Evolutionary conservation across 148 eudicot species (phyloP), one percentile per base, ranked within the genome.

Genomic region (Silene conica): DNA sequence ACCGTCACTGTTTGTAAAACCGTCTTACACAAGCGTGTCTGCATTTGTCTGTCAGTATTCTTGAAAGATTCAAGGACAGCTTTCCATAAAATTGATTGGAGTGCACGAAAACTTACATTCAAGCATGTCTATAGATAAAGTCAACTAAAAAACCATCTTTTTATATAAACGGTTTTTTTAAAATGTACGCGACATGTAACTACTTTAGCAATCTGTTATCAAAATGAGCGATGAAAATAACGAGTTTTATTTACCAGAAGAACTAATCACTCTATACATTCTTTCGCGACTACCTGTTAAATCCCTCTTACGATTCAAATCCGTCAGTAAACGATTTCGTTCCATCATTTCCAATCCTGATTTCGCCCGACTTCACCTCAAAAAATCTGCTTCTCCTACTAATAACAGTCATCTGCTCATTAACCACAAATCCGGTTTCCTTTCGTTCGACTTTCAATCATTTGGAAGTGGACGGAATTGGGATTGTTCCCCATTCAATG

Each of bases 261-360:
- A 67, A 67, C 28, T 67, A 1, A 15, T 67, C 13, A 18, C n/a
- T 18, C 43, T 21, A 50, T 1, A 45, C n/a, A 68, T 68, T 20
- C 54, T 68, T 16, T 8, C 46, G 41, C n/a, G 15, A 8, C 25
- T 68, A 41, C 71, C 71, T 1, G n/a, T 45, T 11, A 68, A 68
- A 45, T 43, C 71, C 71, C 26, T 68, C 2, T 3, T 68, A 45
- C 20, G 55, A n/a, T 68, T 68, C 55, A 68, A 68, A 34, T 38
- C 26, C 23, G 71, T 68, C 45, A 38, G 54, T 21, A 68, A 68
- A 45, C 19, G 20, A 41, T 68, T 50, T 23, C 11, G 41, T 38
- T 38, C 71, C 71, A 19, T 45, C 9, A 68, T 68, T 68, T 68
- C 71, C n/a, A 68, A 13, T 23, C 55, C 71, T 38, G 16, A 41